Base-by-base conservation (phyloP, 2,329 filamentous ascomycete genomes). In the Fusarium sp. region DNA sequence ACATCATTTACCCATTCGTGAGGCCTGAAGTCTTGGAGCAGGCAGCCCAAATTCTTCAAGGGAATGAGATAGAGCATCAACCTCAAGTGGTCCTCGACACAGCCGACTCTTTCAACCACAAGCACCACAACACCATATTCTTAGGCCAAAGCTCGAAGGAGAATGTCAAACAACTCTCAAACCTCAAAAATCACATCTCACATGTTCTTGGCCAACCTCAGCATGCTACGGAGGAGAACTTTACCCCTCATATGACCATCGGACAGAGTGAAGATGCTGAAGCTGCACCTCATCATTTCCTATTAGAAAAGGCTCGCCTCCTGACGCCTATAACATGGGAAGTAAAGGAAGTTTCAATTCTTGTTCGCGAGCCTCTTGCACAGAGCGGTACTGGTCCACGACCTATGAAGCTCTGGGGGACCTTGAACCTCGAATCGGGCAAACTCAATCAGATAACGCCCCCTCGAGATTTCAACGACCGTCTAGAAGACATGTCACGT, bases 1-100 rank as follows among this genome's bases (percentile, higher is more conserved):
- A 91, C 70, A 77, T 92, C 27, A 72, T 91, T 24, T 92, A 92
- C 74, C 90, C 90, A 0, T 92, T 91, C 75, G 87, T 91, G 9
- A 75, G 78, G 4, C 78, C 82, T 0, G 82, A 86, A 4, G 70
- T 71, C 11, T 80, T 92, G 4, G 71, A 79, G 3, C 71, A 75
- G 22, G 87, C 85, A 3, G 79, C 79, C 3, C 75, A 81, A 6
- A 59, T 72, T 16, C 61, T 78, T 6, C 54, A 65, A n/a, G 49
- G 67, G 24, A 49, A 74, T 52, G 30, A 70, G 47, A 51, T 64
- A 46, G 13, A 67, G 20, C 30, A 34, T 24, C 61, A 27, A 13
- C 61, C 74, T 14, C 55, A 60, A 8, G 52, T 85, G 18, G 69
- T 56, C 4, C 75, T 90, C 7, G 73, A 82, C 49, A 73, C 78